Evolutionary conservation across 2,329 filamentous ascomycete species (phyloP).

Genomic region (Aspergillus quadrilineatus): DNA sequence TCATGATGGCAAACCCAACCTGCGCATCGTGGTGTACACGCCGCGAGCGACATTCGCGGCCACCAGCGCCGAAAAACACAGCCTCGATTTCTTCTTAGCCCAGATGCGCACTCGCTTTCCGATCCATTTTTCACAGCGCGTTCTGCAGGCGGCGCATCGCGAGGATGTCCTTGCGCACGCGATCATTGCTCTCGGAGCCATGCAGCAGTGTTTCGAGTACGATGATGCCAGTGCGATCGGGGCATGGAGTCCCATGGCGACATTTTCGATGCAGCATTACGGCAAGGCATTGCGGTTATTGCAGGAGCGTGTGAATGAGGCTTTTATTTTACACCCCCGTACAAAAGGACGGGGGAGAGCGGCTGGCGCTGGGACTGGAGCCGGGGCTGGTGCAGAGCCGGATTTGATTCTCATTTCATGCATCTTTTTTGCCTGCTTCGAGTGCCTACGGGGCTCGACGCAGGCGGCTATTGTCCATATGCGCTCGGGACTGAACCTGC

Average conservation of each 20-base stretch:
- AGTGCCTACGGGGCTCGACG: conserved; percentile 1
- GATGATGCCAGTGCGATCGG: conserved; percentile 4
- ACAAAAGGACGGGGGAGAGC: not conserved
- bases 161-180: conserved; percentile 3
- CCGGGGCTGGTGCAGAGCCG: not conserved
- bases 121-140: not conserved
- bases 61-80: conserved; percentile 3
- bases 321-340: too few species aligned
- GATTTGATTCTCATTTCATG: conserved; percentile 9
- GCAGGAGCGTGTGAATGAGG: not conserved
- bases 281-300: conserved; percentile 5
- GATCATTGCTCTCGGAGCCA: conserved; percentile 4
- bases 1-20: not conserved
- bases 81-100: conserved; percentile 4
- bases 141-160: conserved; percentile 2
- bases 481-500: conserved; percentile 6
- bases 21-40: conserved; percentile 6
- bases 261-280: conserved; percentile 11
- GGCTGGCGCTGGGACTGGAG: too few species aligned
- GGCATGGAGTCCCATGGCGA: conserved; percentile 4
- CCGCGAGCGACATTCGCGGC: not conserved
- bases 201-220: conserved; percentile 7
- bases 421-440: conserved; percentile 11
- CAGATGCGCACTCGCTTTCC: conserved; percentile 7
- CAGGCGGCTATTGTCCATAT: conserved; percentile 8